Base-by-base conservation (phyloP, 2,329 filamentous ascomycete genomes). In the Botrytis medusae region DNA sequence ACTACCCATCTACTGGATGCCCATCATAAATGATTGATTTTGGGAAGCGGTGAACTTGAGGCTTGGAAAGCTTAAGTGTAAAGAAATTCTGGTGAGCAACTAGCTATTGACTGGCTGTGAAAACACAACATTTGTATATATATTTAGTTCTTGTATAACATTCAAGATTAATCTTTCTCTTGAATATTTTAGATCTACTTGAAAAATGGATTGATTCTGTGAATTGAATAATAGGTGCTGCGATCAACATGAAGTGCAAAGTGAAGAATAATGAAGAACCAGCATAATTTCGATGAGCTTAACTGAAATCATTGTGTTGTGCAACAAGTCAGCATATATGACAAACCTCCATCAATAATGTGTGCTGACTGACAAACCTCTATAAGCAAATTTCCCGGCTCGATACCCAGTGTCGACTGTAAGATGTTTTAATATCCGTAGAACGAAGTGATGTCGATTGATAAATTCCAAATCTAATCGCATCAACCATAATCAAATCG, bases 1-100 rank as follows among this genome's bases (percentile, higher is more conserved):
- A 68, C 62, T 68, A 22, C 51, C 62, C 71, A 46, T 44, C 37
- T 68, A 29, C 48, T 12, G 71, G 71, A 60, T 68, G 48, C 32
- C 70, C 62, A 59, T 22, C 62, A 42, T 68, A 48, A 32, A 37
- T 20, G 14, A 34, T 67, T 32, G 67, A 44, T 34, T 6, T 34
- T 6, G 14, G 3, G 34, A 22, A 22, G 12, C 25, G 62, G 32
- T 22, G n/a, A 34, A n/a, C 2, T 18, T 48, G 44, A 25, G 44
- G n/a, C 10, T 20, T 32, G 20, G 20, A 29, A 34, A 18, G 63
- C 1, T 12, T 2, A 6, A 29, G 16, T 29, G 40, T 14, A 51
- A 51, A 51, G 48, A 9, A 29, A 44, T 63, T 29, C 25, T 44
- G 9, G 34, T 16, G n/a, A 25, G 25, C n/a, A 18, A 40, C n/a